phyloP scores from a whole-genome alignment of 768 basidiomycete genomes.

The Strobilomyces dryophilus region DNA sequence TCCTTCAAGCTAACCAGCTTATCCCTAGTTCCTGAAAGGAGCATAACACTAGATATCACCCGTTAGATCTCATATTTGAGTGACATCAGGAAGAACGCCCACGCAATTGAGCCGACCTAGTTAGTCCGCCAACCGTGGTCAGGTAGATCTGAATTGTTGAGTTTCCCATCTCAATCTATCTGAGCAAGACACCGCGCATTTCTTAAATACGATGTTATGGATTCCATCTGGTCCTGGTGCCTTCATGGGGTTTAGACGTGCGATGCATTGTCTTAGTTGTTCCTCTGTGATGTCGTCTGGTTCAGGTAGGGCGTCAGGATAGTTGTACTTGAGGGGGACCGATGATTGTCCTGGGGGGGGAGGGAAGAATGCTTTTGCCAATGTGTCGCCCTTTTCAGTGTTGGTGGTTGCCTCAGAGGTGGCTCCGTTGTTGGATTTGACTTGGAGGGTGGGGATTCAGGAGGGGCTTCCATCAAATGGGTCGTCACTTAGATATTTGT shows the following conservation, averaged over 20 bases:
- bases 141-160: too few species aligned
- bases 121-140: too few species aligned
- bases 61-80: too few species aligned
- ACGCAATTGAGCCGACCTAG: too few species aligned
- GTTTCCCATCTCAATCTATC: too few species aligned
- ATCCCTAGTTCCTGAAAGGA: too few species aligned
- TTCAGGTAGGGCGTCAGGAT: not conserved
- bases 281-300: not conserved
- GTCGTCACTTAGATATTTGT: not conserved
- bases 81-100: too few species aligned
- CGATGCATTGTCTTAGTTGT: fast-evolving
- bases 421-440: not conserved
- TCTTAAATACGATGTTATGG: not conserved
- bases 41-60: too few species aligned
- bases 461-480: not conserved
- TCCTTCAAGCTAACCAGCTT: too few species aligned
- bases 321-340: not conserved
- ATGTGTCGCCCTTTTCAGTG: not conserved
- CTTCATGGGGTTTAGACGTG: not conserved
- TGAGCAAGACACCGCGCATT: too few species aligned
- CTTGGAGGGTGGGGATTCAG: slow-evolving; percentile 4
- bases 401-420: not conserved
- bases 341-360: not conserved
- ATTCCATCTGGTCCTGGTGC: not conserved
- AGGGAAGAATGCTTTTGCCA: not conserved